A percentile compares a stretch with the other conserved stretches of the same genome.
phyloP scores from a whole-genome alignment of 306 rosid species.

The Arachis hypogaea region DNA sequence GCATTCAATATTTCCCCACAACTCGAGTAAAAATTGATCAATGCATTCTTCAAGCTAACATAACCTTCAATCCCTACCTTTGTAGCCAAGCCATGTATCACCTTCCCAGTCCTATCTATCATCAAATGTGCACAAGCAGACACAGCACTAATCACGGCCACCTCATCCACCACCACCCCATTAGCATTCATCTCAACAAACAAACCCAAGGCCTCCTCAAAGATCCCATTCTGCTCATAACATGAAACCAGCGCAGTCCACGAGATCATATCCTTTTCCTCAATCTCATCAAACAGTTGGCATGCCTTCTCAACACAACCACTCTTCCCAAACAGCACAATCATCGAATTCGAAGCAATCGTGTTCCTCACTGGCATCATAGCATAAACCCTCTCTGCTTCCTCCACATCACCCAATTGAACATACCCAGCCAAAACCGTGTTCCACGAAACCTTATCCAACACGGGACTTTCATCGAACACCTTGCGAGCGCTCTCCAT shows the following conservation, averaged over 20 bases:
- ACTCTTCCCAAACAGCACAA: constrained; percentile 58
- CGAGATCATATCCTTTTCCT: constrained; percentile 64
- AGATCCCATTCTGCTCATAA: constrained; percentile 67
- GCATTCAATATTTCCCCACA: constrained; percentile 64
- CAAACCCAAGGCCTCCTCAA: constrained; percentile 61
- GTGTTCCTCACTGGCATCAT: constrained; percentile 62
- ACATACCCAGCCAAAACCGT: constrained; percentile 77
- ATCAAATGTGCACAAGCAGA: constrained; percentile 58
- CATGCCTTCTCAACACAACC: constrained; percentile 56
- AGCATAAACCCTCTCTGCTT: constrained; percentile 49
- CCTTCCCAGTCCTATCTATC: constrained; percentile 49
- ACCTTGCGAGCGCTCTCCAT: constrained; percentile 57
- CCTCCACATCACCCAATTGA: constrained; percentile 49
- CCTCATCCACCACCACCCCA: constrained; percentile 74
- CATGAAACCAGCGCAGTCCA: constrained; percentile 89
- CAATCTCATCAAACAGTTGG: constrained; percentile 52
- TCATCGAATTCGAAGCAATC: constrained; percentile 79
- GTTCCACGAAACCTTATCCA: constrained; percentile 82
- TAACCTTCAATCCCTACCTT: constrained; percentile 69
- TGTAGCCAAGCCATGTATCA: constrained; percentile 60
- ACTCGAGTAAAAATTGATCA: constrained; percentile 71
- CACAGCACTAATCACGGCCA: constrained; percentile 64
- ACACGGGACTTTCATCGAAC: constrained; percentile 70
- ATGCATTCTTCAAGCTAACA: constrained; percentile 74
- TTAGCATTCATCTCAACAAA: constrained; percentile 55